Conservation (phyloP, 306 rosid genomes). For the Canavalia gladiata region DNA sequence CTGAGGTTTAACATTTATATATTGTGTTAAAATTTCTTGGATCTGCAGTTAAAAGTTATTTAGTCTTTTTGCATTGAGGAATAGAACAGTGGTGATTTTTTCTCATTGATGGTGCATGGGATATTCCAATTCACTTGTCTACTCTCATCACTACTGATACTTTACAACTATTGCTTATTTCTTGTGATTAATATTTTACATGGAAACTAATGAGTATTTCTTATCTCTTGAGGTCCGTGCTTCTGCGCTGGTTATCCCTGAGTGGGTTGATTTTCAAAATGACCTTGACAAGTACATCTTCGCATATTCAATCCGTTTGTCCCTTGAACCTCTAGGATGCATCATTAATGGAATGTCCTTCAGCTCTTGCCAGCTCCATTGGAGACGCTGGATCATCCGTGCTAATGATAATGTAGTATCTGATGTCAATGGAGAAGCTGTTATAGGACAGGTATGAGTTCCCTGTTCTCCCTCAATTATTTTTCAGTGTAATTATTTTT, state of each 20-base stretch:
- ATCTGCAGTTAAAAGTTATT: background rate
- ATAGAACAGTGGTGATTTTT: conserved; percentile 37
- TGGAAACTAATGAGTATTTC: conserved; percentile 45
- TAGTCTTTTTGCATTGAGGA: conserved; percentile 1
- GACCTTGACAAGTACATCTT: conserved; percentile 56
- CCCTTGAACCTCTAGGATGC: conserved; percentile 79
- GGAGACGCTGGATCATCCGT: conserved; percentile 82
- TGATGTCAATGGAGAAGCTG: conserved; percentile 75
- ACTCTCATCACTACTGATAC: conserved; percentile 10
- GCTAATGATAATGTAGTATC: conserved; percentile 61
- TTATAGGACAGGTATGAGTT: conserved; percentile 76
- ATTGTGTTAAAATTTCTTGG: background rate
- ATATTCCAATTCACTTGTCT: conserved; percentile 35
- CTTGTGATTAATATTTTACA: conserved; percentile 6
- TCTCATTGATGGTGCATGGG: background rate
- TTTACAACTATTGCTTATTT: conserved; percentile 11
- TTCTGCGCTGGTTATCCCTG: conserved; percentile 82
- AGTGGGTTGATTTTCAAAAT: conserved; percentile 55
- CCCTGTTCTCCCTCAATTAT: background rate
- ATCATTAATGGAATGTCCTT: conserved; percentile 64
- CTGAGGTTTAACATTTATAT: conserved; percentile 24
- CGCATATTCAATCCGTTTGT: conserved; percentile 86
- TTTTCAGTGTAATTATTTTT: conserved; percentile 2
- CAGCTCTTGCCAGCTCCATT: conserved; percentile 78
- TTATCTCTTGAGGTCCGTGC: conserved; percentile 73